Evolutionary conservation across 192 early-diverging fungal genomes (phyloP), one percentile per base, ranked within the genome.

Genomic region (Umbelopsis sp.): DNA sequence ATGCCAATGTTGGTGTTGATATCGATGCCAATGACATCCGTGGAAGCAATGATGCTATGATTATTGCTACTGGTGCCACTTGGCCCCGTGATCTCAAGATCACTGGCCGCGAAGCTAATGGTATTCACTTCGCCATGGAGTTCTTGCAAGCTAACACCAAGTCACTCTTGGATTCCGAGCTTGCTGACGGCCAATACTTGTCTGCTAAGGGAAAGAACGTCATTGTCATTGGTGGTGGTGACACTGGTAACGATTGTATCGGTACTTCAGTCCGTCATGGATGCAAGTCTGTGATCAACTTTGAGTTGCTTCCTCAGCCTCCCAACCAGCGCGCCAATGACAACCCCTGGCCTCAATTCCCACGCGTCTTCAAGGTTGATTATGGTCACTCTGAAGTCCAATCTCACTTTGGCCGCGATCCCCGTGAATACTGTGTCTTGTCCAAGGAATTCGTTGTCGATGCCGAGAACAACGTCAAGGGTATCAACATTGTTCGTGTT

Each of bases 91-190:
- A 99, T 74, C 82, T 99, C 74, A 81, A 87, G 46, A 95, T 99
- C 52, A 93, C 92, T 18, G 91, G 91, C 77, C 87, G 97, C 46
- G 82, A 92, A 67, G 77, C 94, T 69, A 86, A 94, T 67, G 95
- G 95, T 67, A 90, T 98, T 70, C 93, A 98, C 85, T 99, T 97
- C 84, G 97, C 97, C 53, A 98, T 99, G 96, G 97, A 99, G 71
- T 99, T 88, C 81, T 82, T 99, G 77, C 92, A 95, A 61, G 84
- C 85, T 53, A 97, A 92, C 81, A 97, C 95, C 16, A 92, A 96
- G 82, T 84, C 82, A 25, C 82, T 99, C 46, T 78, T 99, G 45
- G 92, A 95, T 79, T 93, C 85, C 33, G 87, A 91, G 23, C 79
- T 96, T 35, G 75, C 81, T 64, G 88, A 95, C 78, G 88, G 85